Base-by-base conservation (phyloP, 257 asterid genomes). In the Linderniella brevidens region DNA sequence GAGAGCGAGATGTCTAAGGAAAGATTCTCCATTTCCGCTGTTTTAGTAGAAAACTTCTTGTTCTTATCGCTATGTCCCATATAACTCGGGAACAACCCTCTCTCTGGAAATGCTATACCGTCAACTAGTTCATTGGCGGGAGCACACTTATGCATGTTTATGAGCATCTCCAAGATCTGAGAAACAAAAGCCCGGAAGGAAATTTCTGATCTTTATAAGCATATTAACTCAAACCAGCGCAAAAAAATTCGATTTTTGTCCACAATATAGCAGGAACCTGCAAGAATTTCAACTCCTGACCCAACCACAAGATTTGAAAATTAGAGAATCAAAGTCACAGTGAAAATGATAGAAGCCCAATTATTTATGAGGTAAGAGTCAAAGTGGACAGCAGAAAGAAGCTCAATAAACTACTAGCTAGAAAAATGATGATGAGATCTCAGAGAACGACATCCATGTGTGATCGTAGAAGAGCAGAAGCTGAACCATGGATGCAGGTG, bases 1-100 rank as follows among this genome's bases (percentile, higher is more conserved):
- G 62, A 52, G 41, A 19, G 42, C 18, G 68, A 47, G 41, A 41
- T 48, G 50, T 65, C 73, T 54, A 66, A 46, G 12, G 72, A 59
- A 53, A 68, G 60, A 49, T 64, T 69, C 58, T 66, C 70, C 78
- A 71, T 73, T 42, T 61, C 74, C 44, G 46, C 50, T 37, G 55
- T 49, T 11, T 41, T 49, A 13, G 35, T 13, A 39, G 20, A 25
- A 3, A 25, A 53, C 53, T 51, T 68, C 41, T 58, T 64, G 46
- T 54, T 49, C 52, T 56, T 68, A 29, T 55, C 72, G 46, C 61
- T 57, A 58, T 64, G 71, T 36, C 69, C 81, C 81, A 67, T 73
- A 20, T n/a, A 29, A 45, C 40, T 51, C 42, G 54, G 57, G 48
- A 35, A 13, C 41, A 58, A 46, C 51, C 50, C 59, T 43, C 32